Base-by-base conservation (phyloP, 2,329 filamentous ascomycete genomes). In the Microdochium paspali region DNA sequence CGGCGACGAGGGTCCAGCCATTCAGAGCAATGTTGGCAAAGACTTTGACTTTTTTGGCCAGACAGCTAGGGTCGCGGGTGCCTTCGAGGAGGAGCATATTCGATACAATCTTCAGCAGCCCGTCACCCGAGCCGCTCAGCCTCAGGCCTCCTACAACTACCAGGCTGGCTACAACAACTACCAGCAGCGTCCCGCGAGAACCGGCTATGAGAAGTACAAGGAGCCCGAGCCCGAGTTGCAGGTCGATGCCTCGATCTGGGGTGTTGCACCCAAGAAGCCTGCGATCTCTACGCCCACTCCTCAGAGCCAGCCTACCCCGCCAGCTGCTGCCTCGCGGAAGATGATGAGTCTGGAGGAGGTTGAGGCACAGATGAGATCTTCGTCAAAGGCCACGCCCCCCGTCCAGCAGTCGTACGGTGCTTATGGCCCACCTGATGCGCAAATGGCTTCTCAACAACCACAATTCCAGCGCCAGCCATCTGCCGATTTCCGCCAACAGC, bases 11-110 rank as follows among this genome's bases (percentile, higher is more conserved):
- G 68, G 66, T 30, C 69, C 64, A 18, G 61, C 64, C 18, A 54
- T 64, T 31, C 66, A 73, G 25, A 28, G 4, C 35, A 72, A 72
- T 10, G 80, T 93, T 50, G 90, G 90, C 61, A 94, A 87, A 64
- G 91, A 98, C 66, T 97, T 97, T 59, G 93, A 98, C 66, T 98
- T 97, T 68, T 95, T 94, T 54, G 90, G 90, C 35, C 84, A 87
- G 60, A 98, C 93, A 6, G 90, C 90, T 49, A 82, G 90, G 66
- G 87, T 95, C 35, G 77, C 90, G 20, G 78, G 84, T 67, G 90
- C 85, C 30, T 86, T 98, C 56, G 86, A 89, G 54, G 90, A 97
- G 66, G 93, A 97, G 68, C 87, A 95, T 61, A 73, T 90, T 59
- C 83, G 90, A 49, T 96, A 84, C 66, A 80, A 79, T 57, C 83